Evolutionary conservation across 2,329 filamentous ascomycete species (phyloP).

Genomic region (Gaeumannomyces sp.): DNA sequence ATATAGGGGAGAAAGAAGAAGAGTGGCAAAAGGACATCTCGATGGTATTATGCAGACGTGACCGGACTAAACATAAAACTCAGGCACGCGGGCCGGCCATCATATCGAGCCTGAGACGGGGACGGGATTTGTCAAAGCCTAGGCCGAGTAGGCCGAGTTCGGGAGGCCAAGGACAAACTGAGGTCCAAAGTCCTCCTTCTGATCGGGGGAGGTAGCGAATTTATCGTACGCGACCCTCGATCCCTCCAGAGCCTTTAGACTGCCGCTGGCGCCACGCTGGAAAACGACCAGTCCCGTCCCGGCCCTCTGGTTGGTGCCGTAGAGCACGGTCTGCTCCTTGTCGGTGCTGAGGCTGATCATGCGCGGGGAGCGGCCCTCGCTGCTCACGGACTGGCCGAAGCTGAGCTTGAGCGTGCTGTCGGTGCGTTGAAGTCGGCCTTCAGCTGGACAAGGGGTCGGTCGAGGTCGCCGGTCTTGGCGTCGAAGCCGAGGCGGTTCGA

Average conservation of each 20-base stretch:
- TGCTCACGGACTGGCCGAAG: slow-evolving; percentile 27
- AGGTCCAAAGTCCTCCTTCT: slow-evolving; percentile 2
- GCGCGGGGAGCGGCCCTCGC: slow-evolving; percentile 34
- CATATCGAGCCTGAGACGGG: too few relatives aligned
- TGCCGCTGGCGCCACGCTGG: slow-evolving; percentile 21
- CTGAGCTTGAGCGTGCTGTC: slow-evolving; percentile 20
- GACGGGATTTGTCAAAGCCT: too few relatives aligned
- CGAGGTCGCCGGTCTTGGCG: slow-evolving; percentile 28
- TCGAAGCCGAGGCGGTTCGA: slow-evolving; percentile 38
- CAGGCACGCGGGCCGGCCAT: too few relatives aligned
- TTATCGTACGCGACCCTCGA: slow-evolving; percentile 4
- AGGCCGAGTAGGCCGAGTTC: neutral
- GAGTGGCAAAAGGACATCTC: too few relatives aligned
- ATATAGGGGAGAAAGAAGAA: too few relatives aligned
- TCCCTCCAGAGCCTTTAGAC: neutral
- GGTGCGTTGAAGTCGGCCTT: slow-evolving; percentile 18
- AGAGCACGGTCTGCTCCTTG: slow-evolving; percentile 27
- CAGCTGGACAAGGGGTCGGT: slow-evolving; percentile 44
- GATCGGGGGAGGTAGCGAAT: neutral
- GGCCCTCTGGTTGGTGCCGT: slow-evolving; percentile 42
- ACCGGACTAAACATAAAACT: too few relatives aligned
- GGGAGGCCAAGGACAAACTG: slow-evolving; percentile 5
- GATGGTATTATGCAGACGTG: too few relatives aligned
- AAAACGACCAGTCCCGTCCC: slow-evolving; percentile 34
- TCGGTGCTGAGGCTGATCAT: slow-evolving; percentile 38